Base-by-base conservation (phyloP, 2,329 filamentous ascomycete species). In the Blastomyces parvus region DNA sequence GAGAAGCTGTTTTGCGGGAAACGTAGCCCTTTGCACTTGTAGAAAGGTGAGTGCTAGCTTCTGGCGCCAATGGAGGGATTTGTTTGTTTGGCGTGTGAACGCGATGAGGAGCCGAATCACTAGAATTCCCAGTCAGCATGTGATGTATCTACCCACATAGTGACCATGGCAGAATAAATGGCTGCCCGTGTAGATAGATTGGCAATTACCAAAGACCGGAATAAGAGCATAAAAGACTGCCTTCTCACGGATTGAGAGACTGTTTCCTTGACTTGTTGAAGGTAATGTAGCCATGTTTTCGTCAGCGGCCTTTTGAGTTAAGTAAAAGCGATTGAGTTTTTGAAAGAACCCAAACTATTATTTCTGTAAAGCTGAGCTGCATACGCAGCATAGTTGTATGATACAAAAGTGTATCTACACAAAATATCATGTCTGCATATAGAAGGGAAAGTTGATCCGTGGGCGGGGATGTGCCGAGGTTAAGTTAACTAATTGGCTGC, bases 61-160 rank as follows among this genome's bases (percentile, higher is more conserved):
- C 46, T 59, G 57, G 27, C 57, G 38, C 57, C 57, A 59, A 25
- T 59, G 57, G 40, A 59, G 57, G 22, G 11, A 22, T 25, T 59
- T 33, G 57, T 30, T 59, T 2, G 13, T 44, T 46, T 59, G 14
- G 40, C 11, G 13, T 9, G 40, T 17, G 13, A 59, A 11, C 5
- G n/a, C 8, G 14, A 17, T 27, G 1, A 59, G 14, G 5, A 59
- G 17, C 22, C 25, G 57, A 40, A 59, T 17, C 7, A 44, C 57
- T 59, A 13, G 3, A 17, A 33, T 30, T 33, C 7, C 7, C 17
- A n/a, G 53, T 56, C 3, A 36, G 53, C n/a, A n/a, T 14, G n/a
- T 59, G 25, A n/a, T 59, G 17, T 44, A 30, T 58, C 25, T 22
- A 13, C 46, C 22, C 11, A 4, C 9, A n/a, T 52, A 19, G 14